Evolutionary conservation across 352 stramenopile species (phyloP), one percentile per base, ranked within the genome.

Genomic region (Blastocystis sp.): DNA sequence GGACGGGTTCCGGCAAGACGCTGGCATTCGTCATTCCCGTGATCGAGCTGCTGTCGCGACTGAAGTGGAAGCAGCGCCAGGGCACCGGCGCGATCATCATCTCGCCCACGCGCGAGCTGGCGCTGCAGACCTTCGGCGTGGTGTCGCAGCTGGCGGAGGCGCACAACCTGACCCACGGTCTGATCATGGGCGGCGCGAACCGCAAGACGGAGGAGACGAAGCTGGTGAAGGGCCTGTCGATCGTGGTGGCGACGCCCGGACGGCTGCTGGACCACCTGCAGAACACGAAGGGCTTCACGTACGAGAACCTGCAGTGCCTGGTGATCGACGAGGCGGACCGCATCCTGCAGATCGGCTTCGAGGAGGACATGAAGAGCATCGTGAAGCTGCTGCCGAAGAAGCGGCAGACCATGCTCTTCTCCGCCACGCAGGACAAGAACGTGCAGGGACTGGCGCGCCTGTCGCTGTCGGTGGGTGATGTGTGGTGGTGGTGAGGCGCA

Each of bases 261-360:
- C 92, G 97, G 60, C 92, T 99, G 60, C 91, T 98, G 41, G 96
- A 99, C 92, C 97, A 99, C 90, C 90, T 99, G 66, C 92, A 94
- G 90, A 98, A 99, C 92, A 98, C 96, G 9, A 97, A 97, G 90
- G 95, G 95, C 10, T 98, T 99, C 88, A 90, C 97, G n/a, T 97
- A 95, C 90, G 92, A 96, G 76, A 98, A 98, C 84, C 89, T 96
- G 62, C 62, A 82, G 40, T 80, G 71, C 62, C 43, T 81, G 28
- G 95, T 98, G 17, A 98, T 99, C 89, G 97, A 99, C 90, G 97
- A 99, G 90, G 96, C 97, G 40, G 97, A 99, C 91, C 93, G 96
- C 19, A 98, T 99, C 88, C 91, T 99, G 38, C 96, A 98, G 88
- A 97, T 98, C 86, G 97, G 97, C 65, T 99, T 99, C 90, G 96